Percentiles rank a stretch among this genome's conserved stretches.
Evolutionary conservation across 345 rosid genomes (phyloP).

Genomic region (Salix caprea): DNA sequence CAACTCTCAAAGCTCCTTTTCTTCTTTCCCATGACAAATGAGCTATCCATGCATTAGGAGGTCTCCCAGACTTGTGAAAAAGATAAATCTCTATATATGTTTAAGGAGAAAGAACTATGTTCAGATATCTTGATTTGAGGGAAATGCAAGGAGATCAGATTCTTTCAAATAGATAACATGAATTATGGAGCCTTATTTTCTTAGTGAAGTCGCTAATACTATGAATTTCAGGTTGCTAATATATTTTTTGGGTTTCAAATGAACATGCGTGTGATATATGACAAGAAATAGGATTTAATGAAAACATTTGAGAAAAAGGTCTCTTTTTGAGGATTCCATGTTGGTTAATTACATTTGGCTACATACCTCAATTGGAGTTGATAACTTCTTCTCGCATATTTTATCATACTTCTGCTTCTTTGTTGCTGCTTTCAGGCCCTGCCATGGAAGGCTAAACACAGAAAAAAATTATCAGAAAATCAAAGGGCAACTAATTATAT

Average conservation of each 20-base stretch:
- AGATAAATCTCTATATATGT: too few species aligned
- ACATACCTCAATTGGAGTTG: slow-evolving; percentile 88
- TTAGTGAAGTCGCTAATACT: not conserved
- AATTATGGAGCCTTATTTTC: too few species aligned
- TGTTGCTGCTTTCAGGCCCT: slow-evolving; percentile 83
- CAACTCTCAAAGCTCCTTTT: not conserved
- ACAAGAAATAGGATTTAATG: not conserved
- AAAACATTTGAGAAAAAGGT: not conserved
- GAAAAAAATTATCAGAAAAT: not conserved
- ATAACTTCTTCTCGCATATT: slow-evolving; percentile 82
- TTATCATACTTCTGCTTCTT: slow-evolving; percentile 87
- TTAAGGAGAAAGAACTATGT: too few species aligned
- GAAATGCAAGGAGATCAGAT: too few species aligned
- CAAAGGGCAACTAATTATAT: not conserved
- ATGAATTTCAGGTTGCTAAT: not conserved
- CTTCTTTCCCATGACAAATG: not conserved
- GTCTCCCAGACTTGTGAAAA: too few species aligned
- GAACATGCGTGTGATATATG: not conserved
- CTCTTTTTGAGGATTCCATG: not conserved
- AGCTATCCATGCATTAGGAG: not conserved
- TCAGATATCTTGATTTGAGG: too few species aligned
- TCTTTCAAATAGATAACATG: too few species aligned
- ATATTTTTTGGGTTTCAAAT: not conserved
- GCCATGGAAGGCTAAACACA: slow-evolving; percentile 79
- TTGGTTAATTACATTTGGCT: not conserved